Percentiles rank a stretch among this genome's conserved stretches.
These are phyloP conservation scores for Colletotrichum aenigma DNA, from an alignment of 2,329 filamentous ascomycete genomes.

Conservation along the genomic window DNA sequence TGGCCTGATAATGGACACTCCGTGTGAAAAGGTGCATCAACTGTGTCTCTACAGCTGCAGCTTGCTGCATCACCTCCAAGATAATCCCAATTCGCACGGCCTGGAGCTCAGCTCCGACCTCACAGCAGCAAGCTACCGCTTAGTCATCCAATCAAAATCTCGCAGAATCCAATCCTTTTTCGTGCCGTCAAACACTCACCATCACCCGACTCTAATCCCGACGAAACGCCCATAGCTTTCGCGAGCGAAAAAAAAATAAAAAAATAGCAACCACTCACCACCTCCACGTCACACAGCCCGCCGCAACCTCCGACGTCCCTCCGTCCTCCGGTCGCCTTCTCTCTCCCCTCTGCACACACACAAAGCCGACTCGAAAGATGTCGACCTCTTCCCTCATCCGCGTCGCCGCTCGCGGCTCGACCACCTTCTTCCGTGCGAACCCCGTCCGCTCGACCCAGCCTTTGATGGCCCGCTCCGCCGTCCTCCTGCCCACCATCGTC, in stretches of 20 bases:
- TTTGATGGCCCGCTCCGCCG: conserved; percentile 59
- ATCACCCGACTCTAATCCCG: conserved; percentile 34
- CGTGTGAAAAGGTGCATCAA: background rate
- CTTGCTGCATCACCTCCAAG: background rate
- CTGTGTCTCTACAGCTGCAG: background rate
- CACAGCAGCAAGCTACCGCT: conserved; percentile 12
- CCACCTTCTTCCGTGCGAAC: conserved; percentile 69
- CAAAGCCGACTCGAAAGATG: conserved; percentile 46
- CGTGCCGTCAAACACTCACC: conserved; percentile 16
- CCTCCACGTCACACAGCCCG: conserved; percentile 16
- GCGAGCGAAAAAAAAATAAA: conserved; percentile 12
- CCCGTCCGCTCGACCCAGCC: conserved; percentile 58
- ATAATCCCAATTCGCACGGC: conserved; percentile 17
- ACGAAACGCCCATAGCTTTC: conserved; percentile 19
- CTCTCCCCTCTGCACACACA: background rate
- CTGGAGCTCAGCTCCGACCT: conserved; percentile 17
- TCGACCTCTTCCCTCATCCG: conserved; percentile 73
- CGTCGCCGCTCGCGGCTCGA: conserved; percentile 70
- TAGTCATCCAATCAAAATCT: conserved; percentile 26
- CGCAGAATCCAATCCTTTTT: conserved; percentile 24
- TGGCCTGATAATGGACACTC: conserved; percentile 5
- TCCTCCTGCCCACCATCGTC: conserved; percentile 50
- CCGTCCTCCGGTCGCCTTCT: conserved; percentile 14
- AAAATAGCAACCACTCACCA: background rate
- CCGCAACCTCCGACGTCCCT: background rate